Base-by-base conservation (phyloP, 2,329 filamentous ascomycete genomes). In the Cytospora piceicola region DNA sequence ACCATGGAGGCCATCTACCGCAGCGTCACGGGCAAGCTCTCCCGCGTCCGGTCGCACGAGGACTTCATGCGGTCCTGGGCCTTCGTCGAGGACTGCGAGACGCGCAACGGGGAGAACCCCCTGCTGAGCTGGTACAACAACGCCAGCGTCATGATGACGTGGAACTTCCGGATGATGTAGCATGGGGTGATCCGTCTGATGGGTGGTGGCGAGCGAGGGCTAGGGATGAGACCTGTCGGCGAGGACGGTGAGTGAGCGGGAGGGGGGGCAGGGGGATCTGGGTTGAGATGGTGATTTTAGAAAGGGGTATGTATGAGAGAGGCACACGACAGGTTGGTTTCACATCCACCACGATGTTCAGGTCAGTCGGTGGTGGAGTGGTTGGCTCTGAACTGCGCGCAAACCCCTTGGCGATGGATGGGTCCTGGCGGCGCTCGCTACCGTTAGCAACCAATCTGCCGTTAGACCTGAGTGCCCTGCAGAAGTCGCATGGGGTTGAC, bases 41-140 rank as follows among this genome's bases (percentile, higher is more conserved):
- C 94, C 2, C 86, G 90, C 60, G 92, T 96, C 60, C 85, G 89
- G 75, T 88, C 90, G 46, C 95, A 99, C 73, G 93, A 94, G 75
- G 92, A 96, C 70, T 99, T 98, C 75, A 88, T 99, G 85, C 84
- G 84, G 61, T 85, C 90, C 63, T 97, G 96, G 93, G 93, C 94
- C 8, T 93, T 92, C 75, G 83, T 97, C 58, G 93, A 95, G 75
- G 92, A 96, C 73, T 98, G 94, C 24, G 85, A 91, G 81, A 96
- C 94, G 53, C 84, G 85, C 72, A 96, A 90, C 75, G 95, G 95
- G 22, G 95, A 99, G 81, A 98, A 98, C 76, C 94, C 94, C 54
- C 79, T 99, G 74, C 75, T 98, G 77, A 90, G 82, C 72, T 97
- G 95, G 90, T 99, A 98, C 79, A 91, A 92, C 80, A 99, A 99